These are phyloP conservation scores for Epicoccum nigrum DNA, from an alignment of 2,329 filamentous ascomycete genomes.

Conservation along the genomic window DNA sequence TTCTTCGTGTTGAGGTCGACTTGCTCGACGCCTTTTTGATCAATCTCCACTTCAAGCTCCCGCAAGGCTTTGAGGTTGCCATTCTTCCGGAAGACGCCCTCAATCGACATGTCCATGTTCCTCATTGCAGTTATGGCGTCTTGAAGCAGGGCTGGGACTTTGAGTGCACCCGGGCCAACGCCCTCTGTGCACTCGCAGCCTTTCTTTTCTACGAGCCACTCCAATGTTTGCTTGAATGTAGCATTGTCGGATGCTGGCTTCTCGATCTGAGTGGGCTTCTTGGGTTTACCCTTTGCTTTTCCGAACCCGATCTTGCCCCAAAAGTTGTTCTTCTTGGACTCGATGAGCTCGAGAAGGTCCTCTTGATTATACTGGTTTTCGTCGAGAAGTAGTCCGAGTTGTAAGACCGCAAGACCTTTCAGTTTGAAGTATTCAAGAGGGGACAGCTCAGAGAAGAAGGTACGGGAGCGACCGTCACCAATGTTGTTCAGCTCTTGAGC, in stretches of 20 bases:
- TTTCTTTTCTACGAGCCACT: conserved; percentile 87
- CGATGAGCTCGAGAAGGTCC: conserved; percentile 89
- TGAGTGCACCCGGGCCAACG: conserved; percentile 86
- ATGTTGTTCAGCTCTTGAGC: conserved; percentile 59
- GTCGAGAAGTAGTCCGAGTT: conserved; percentile 91
- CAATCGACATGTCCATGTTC: conserved; percentile 98
- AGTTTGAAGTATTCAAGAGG: conserved; percentile 97
- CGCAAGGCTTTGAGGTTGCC: conserved; percentile 95
- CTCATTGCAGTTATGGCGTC: conserved; percentile 93
- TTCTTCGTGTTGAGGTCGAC: conserved; percentile 87
- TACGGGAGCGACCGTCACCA: conserved; percentile 65
- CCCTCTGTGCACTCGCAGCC: conserved; percentile 98
- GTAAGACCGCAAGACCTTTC: conserved; percentile 89
- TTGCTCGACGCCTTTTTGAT: conserved; percentile 81
- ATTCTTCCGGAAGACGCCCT: conserved; percentile 98
- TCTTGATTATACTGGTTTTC: conserved; percentile 92
- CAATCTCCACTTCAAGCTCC: conserved; percentile 84
- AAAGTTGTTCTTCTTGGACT: conserved; percentile 90
- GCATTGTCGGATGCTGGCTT: conserved; percentile 65
- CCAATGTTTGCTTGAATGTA: conserved; percentile 87
- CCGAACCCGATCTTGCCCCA: conserved; percentile 98
- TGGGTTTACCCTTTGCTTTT: conserved; percentile 77
- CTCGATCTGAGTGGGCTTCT: conserved; percentile 67
- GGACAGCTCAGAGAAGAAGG: conserved; percentile 95
- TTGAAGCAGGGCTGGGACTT: conserved; percentile 93